Conservation (phyloP, 176 grass and related monocot genomes). For the Tuctoria greenei region DNA sequence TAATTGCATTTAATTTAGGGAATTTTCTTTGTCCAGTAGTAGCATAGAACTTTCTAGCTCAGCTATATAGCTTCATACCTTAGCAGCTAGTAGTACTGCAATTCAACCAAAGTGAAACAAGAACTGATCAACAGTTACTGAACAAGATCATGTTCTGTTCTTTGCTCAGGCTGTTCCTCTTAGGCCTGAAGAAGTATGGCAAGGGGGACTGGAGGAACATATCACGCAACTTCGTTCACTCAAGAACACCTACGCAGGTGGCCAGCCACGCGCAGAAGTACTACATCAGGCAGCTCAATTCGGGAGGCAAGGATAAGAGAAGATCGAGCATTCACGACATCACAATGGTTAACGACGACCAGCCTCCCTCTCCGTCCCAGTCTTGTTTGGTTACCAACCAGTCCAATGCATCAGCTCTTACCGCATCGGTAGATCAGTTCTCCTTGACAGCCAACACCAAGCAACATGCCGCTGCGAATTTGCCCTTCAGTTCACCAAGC, state of each 20-base stretch:
- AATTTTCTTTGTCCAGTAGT: constrained; percentile 30
- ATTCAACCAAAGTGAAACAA: not conserved
- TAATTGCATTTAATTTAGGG: constrained; percentile 28
- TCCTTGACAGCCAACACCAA: no score
- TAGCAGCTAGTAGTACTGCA: not conserved
- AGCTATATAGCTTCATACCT: constrained; percentile 33
- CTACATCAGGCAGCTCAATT: constrained; percentile 86
- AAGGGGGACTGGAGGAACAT: constrained; percentile 99
- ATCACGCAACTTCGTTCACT: constrained; percentile 69
- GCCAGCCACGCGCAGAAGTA: constrained; percentile 96
- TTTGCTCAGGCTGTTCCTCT: constrained; percentile 62
- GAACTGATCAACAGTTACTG: constrained; percentile 14
- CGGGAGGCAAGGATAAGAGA: constrained; percentile 84
- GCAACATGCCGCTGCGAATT: not conserved
- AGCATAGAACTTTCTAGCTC: not conserved
- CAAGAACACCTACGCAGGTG: constrained; percentile 85
- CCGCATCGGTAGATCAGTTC: no score
- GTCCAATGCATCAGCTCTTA: constrained; percentile 25
- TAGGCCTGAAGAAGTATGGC: constrained; percentile 72
- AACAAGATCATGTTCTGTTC: constrained; percentile 27
- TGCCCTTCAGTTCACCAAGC: constrained; percentile 44
- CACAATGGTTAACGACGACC: constrained; percentile 58
- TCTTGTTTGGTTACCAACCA: constrained; percentile 48
- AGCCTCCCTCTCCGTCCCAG: constrained; percentile 51
- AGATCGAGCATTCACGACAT: constrained; percentile 96